Percentiles rank a stretch among this genome's conserved stretches.
Conservation (phyloP, 192 early-diverging fungal species). For the Coemansia sp. region DNA sequence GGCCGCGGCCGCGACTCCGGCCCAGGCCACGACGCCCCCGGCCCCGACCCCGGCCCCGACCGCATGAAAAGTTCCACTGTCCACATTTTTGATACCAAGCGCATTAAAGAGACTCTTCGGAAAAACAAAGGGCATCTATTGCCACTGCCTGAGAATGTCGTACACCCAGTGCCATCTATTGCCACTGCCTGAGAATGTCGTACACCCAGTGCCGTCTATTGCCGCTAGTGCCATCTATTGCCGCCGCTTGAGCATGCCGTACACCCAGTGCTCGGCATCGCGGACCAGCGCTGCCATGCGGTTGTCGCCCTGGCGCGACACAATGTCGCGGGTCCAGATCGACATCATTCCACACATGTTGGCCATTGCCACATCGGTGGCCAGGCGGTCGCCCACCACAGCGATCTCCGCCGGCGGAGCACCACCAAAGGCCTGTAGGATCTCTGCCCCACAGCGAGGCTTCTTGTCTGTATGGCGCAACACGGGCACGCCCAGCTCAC, state of each 20-base stretch:
- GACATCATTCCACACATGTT: constrained; percentile 68
- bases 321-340: constrained; percentile 61
- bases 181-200: too few species aligned
- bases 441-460: constrained; percentile 63
- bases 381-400: constrained; percentile 80
- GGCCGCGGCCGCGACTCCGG: too few species aligned
- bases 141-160: too few species aligned
- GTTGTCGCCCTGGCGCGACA: constrained; percentile 76
- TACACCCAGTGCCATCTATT: too few species aligned
- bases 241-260: background rate
- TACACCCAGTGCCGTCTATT: too few species aligned
- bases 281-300: constrained; percentile 50
- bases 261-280: constrained; percentile 15
- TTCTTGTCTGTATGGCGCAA: constrained; percentile 60
- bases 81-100: too few species aligned
- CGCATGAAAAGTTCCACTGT: too few species aligned
- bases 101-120: too few species aligned
- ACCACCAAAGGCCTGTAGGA: constrained; percentile 23
- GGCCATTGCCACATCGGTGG: constrained; percentile 83
- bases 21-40: too few species aligned
- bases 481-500: constrained; percentile 50
- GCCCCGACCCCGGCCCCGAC: too few species aligned
- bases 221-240: too few species aligned
- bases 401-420: constrained; percentile 51
- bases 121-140: too few species aligned